phyloP scores from a whole-genome alignment of 2,329 filamentous ascomycete species.

The Talaromyces sp. region DNA sequence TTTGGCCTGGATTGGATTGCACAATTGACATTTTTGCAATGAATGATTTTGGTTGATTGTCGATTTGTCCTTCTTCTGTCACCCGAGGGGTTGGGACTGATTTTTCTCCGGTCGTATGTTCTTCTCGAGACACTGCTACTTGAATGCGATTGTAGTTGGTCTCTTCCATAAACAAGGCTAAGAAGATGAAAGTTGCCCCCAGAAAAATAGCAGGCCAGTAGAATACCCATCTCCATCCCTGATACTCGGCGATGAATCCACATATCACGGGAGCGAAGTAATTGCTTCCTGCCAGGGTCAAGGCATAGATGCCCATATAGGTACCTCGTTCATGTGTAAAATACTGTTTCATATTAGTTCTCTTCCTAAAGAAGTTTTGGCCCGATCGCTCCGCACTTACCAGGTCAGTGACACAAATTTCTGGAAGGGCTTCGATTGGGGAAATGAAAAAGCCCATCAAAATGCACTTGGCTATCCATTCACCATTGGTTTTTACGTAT shows the following conservation, averaged over 20 bases:
- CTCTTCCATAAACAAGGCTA: slow-evolving; percentile 58
- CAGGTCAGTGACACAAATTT: slow-evolving; percentile 44
- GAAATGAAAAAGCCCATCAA: slow-evolving; percentile 42
- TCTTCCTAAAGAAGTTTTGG: neutral
- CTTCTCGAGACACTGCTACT: neutral
- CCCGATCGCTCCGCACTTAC: slow-evolving; percentile 27
- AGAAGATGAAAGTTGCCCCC: slow-evolving; percentile 46
- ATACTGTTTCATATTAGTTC: slow-evolving; percentile 32
- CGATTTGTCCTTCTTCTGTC: slow-evolving; percentile 13
- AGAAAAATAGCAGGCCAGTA: slow-evolving; percentile 55
- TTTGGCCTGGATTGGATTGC: slow-evolving; percentile 32
- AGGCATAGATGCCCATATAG: slow-evolving; percentile 43
- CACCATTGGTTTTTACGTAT: slow-evolving; percentile 33
- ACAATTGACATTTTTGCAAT: slow-evolving; percentile 35
- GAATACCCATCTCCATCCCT: slow-evolving; percentile 50
- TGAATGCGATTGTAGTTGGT: slow-evolving; percentile 48
- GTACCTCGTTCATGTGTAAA: slow-evolving; percentile 44
- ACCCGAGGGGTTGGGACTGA: neutral
- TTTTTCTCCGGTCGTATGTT: slow-evolving; percentile 3
- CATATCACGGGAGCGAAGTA: slow-evolving; percentile 48
- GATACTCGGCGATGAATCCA: slow-evolving; percentile 48
- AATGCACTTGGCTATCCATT: slow-evolving; percentile 43
- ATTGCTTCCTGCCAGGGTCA: slow-evolving; percentile 44
- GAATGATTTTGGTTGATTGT: slow-evolving; percentile 34
- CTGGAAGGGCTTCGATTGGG: slow-evolving; percentile 44